These are phyloP conservation scores for Inga leiocalycina DNA, from an alignment of 306 rosid species.

Conservation along the genomic window DNA sequence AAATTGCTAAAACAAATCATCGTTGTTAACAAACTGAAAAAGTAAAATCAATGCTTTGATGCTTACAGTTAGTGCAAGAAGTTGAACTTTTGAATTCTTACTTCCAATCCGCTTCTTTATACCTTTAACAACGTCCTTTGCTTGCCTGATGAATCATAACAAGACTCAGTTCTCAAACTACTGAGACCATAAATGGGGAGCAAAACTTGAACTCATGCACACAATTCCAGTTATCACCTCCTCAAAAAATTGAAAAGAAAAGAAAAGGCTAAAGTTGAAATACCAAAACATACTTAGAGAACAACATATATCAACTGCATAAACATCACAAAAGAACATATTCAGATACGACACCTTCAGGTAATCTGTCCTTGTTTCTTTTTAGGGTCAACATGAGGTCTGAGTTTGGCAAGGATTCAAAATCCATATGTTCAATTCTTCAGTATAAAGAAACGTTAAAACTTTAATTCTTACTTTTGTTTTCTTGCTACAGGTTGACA, in stretches of 20 bases:
- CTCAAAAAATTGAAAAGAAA: not conserved
- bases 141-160: slow-evolving; percentile 70
- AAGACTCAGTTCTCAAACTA: slow-evolving; percentile 26
- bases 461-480: not conserved
- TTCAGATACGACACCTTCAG: not conserved
- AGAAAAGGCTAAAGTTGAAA: not conserved
- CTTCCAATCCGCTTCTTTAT: slow-evolving; percentile 94
- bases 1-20: slow-evolving; percentile 10
- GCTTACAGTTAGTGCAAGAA: slow-evolving; percentile 91
- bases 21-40: slow-evolving; percentile 19
- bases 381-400: not conserved
- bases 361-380: not conserved
- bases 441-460: not conserved
- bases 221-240: slow-evolving; percentile 12
- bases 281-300: not conserved
- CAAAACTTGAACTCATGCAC: slow-evolving; percentile 14
- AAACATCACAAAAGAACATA: not conserved
- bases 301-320: not conserved
- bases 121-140: slow-evolving; percentile 88
- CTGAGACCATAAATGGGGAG: not conserved
- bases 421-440: not conserved
- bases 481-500: not conserved
- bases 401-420: slow-evolving; percentile 1
- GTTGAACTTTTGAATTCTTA: slow-evolving; percentile 90
- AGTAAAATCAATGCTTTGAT: not conserved